Evolutionary conservation across 352 stramenopile genomes (phyloP).

Genomic region (Phytophthora cajani): DNA sequence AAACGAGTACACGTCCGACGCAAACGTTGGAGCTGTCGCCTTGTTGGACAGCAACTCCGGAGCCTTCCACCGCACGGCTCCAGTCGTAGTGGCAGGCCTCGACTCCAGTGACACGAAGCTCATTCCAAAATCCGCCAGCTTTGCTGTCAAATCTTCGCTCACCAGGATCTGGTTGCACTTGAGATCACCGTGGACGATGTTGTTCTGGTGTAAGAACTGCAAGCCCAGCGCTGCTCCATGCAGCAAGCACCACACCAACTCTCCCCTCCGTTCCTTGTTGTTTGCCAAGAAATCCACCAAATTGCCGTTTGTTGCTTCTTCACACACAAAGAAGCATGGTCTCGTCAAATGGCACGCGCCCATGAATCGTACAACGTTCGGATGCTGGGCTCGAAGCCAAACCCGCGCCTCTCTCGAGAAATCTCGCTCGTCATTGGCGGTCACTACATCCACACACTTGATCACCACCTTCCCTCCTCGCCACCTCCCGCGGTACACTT

Average conservation of each 20-base stretch:
- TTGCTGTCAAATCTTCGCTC: conserved; percentile 10
- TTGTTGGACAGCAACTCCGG: conserved; percentile 5
- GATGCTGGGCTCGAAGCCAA: conserved; percentile 15
- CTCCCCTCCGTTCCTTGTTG: background rate
- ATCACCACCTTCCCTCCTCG: conserved; percentile 24
- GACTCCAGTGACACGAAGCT: conserved; percentile 17
- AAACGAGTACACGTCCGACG: conserved; percentile 20
- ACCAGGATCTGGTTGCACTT: conserved; percentile 37
- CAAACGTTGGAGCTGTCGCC: background rate
- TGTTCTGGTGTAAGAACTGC: conserved; percentile 23
- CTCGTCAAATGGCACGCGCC: conserved; percentile 16
- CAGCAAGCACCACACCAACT: conserved; percentile 21
- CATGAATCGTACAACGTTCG: conserved; percentile 21
- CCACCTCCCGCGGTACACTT: conserved; percentile 25
- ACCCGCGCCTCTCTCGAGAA: conserved; percentile 31
- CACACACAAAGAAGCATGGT: conserved; percentile 27
- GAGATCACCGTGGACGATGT: conserved; percentile 25
- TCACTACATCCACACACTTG: conserved; percentile 21
- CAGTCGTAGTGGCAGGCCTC: background rate
- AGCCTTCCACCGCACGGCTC: conserved; percentile 13
- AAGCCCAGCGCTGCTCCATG: conserved; percentile 24
- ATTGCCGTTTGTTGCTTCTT: conserved; percentile 11
- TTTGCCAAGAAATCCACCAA: conserved; percentile 7
- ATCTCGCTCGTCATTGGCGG: conserved; percentile 18
- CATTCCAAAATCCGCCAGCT: conserved; percentile 36